Evolutionary conservation across 176 grass and related monocot genomes (phyloP).

Genomic region (Leersia perrieri): DNA sequence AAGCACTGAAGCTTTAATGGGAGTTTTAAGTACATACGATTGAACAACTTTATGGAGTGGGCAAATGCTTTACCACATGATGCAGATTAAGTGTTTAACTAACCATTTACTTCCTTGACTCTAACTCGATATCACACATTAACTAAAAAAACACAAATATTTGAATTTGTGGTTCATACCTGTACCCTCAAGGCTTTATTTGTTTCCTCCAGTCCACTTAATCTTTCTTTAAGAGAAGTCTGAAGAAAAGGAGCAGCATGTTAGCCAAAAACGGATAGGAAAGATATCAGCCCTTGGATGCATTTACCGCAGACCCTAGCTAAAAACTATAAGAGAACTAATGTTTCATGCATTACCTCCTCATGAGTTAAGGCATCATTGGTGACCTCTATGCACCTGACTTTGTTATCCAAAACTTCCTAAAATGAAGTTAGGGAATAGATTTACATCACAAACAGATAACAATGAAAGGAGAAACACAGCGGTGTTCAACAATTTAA

Average conservation of each 20-base stretch:
- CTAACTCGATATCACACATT: neutral
- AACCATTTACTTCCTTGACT: neutral
- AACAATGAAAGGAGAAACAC: neutral
- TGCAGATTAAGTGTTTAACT: constrained; percentile 22
- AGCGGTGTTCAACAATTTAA: neutral
- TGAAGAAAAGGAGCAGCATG: constrained; percentile 39
- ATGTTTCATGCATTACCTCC: constrained; percentile 49
- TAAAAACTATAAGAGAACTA: constrained; percentile 17
- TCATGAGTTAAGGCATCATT: constrained; percentile 46
- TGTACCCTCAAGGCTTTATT: constrained; percentile 50
- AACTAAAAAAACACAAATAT: constrained; percentile 25
- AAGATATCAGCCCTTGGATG: constrained; percentile 9
- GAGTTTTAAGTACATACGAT: neutral
- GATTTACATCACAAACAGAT: constrained; percentile 2
- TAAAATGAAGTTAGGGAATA: constrained; percentile 40
- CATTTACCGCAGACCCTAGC: neutral
- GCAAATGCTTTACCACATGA: neutral
- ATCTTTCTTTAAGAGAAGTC: constrained; percentile 58
- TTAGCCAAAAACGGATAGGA: constrained; percentile 25
- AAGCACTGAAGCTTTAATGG: constrained; percentile 1
- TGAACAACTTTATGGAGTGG: constrained; percentile 7
- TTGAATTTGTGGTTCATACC: constrained; percentile 43
- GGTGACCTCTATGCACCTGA: constrained; percentile 54
- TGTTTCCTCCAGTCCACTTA: constrained; percentile 63
- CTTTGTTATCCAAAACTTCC: constrained; percentile 59